phyloP scores from a whole-genome alignment of 305 asterid species.

The Withania somnifera region DNA sequence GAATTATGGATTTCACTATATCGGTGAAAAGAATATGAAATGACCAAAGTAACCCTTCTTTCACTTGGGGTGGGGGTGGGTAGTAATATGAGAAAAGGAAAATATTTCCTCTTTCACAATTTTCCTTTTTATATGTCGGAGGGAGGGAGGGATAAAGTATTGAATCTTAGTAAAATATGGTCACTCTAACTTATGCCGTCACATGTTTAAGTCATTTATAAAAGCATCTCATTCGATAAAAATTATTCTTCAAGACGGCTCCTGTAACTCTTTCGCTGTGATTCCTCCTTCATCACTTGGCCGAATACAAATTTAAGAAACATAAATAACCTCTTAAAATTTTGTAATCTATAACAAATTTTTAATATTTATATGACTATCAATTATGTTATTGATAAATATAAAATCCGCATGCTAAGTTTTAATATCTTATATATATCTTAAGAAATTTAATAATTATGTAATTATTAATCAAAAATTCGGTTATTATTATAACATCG shows the following conservation, averaged over 20 bases:
- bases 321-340: no score
- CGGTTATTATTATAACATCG: background rate
- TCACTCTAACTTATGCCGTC: no score
- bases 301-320: background rate
- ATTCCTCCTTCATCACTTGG: background rate
- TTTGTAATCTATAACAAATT: background rate
- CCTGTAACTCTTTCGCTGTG: no score
- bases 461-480: background rate
- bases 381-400: background rate
- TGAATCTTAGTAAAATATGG: no score
- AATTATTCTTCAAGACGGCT: background rate
- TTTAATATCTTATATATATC: no score
- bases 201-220: no score
- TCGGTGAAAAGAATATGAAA: background rate
- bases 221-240: no score
- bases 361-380: background rate
- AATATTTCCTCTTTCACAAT: no score
- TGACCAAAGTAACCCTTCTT: background rate
- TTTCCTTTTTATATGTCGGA: no score
- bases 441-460: no score
- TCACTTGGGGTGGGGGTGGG: background rate
- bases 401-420: no score
- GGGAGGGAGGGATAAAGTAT: background rate
- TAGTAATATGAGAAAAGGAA: no score
- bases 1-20: background rate